These are phyloP conservation scores for Cercospora beticola DNA, from an alignment of 2,329 filamentous ascomycete species.

Conservation along the genomic window DNA sequence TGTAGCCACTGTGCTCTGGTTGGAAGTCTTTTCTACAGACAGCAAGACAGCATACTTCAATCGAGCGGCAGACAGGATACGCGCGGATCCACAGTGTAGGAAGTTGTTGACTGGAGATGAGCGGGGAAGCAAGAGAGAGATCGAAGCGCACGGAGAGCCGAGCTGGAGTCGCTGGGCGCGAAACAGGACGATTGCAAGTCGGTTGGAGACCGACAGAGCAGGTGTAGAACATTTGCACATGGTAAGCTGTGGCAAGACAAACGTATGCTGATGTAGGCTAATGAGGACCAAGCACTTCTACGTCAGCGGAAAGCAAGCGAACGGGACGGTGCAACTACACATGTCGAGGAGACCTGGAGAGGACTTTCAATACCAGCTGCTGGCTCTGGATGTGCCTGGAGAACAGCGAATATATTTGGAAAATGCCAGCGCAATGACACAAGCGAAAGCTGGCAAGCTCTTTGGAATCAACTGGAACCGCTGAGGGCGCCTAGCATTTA, in stretches of 20 bases:
- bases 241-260: slow-evolving; percentile 27
- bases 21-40: slow-evolving; percentile 77
- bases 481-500: background rate
- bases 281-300: slow-evolving; percentile 63
- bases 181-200: slow-evolving; percentile 55
- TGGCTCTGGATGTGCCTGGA: slow-evolving; percentile 78
- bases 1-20: slow-evolving; percentile 76
- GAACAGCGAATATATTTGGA: slow-evolving; percentile 63
- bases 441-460: slow-evolving; percentile 46
- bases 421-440: slow-evolving; percentile 54
- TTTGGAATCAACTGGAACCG: slow-evolving; percentile 62
- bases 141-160: slow-evolving; percentile 77
- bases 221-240: slow-evolving; percentile 80
- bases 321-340: slow-evolving; percentile 74
- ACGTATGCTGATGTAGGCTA: background rate
- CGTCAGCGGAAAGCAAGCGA: slow-evolving; percentile 73
- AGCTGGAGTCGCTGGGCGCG: slow-evolving; percentile 79
- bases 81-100: slow-evolving; percentile 67
- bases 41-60: slow-evolving; percentile 89
- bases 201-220: slow-evolving; percentile 64
- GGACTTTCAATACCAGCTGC: slow-evolving; percentile 71
- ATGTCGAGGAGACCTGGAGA: slow-evolving; percentile 67
- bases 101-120: slow-evolving; percentile 68
- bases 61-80: slow-evolving; percentile 76
- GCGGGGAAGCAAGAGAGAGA: slow-evolving; percentile 59